Percentiles rank a stretch among this genome's conserved stretches.
Evolutionary conservation across 2,329 filamentous ascomycete genomes (phyloP).

Genomic region (Pyricularia grisea): DNA sequence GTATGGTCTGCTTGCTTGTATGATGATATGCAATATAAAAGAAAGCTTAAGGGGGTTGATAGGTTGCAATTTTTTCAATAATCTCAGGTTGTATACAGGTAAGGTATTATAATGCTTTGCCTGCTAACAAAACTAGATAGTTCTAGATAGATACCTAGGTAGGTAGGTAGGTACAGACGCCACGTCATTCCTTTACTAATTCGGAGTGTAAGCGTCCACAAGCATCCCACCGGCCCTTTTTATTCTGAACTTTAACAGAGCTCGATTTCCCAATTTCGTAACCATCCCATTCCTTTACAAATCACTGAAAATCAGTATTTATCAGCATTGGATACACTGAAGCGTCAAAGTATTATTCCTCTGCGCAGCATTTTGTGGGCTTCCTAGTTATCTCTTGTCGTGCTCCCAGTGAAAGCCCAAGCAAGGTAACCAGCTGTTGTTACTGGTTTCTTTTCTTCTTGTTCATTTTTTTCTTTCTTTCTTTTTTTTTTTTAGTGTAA

Average conservation of each 20-base stretch:
- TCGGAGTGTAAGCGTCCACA: not conserved
- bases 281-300: not conserved
- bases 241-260: not conserved
- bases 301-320: not conserved
- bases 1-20: not conserved
- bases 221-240: not conserved
- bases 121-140: not conserved
- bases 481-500: not conserved
- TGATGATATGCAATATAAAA: not conserved
- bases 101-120: not conserved
- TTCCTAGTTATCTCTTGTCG: not conserved
- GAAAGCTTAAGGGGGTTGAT: not conserved
- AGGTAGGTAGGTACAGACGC: no score
- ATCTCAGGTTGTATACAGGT: not conserved
- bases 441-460: not conserved
- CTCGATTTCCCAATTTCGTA: no score
- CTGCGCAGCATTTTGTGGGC: not conserved
- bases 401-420: not conserved
- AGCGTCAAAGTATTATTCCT: not conserved
- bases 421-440: not conserved
- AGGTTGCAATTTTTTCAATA: not conserved
- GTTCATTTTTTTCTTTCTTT: not conserved
- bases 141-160: no score
- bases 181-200: not conserved
- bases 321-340: not conserved